Evolutionary conservation across 257 asterid genomes (phyloP).

Genomic region (Echium plantagineum): DNA sequence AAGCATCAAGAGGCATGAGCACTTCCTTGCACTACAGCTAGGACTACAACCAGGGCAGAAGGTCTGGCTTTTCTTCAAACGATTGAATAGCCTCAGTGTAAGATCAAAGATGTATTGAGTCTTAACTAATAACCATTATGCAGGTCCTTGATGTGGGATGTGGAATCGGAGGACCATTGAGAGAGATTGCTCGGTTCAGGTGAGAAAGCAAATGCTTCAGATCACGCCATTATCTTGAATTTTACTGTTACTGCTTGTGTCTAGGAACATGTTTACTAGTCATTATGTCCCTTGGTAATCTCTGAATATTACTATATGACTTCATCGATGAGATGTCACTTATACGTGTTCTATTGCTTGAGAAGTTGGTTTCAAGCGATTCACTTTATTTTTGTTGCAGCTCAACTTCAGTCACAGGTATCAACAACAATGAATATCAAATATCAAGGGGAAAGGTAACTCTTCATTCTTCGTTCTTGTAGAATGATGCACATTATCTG

Average conservation of each 20-base stretch:
- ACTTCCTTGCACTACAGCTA: conserved; percentile 86
- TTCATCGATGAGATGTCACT: background rate
- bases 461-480: conserved; percentile 3
- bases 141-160: conserved; percentile 99
- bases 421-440: conserved; percentile 96
- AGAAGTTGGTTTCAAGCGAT: conserved; percentile 1
- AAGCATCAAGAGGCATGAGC: conserved; percentile 92
- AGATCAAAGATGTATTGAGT: no score
- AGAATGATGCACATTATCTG: background rate
- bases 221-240: conserved; percentile 3
- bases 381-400: conserved; percentile 38
- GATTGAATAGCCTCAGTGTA: background rate
- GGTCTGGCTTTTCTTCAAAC: conserved; percentile 25
- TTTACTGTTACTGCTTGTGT: background rate
- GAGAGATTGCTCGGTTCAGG: conserved; percentile 97
- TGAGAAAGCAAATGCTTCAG: conserved; percentile 12
- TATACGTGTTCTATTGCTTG: conserved; percentile 5
- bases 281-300: background rate
- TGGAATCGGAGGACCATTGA: conserved; percentile 95
- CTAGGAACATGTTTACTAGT: background rate
- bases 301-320: background rate
- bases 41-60: conserved; percentile 78
- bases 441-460: conserved; percentile 82
- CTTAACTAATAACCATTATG: conserved; percentile 4
- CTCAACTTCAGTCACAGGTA: conserved; percentile 74